Evolutionary conservation across 2,329 filamentous ascomycete genomes (phyloP).

Genomic region (Trichoderma guizhouense): DNA sequence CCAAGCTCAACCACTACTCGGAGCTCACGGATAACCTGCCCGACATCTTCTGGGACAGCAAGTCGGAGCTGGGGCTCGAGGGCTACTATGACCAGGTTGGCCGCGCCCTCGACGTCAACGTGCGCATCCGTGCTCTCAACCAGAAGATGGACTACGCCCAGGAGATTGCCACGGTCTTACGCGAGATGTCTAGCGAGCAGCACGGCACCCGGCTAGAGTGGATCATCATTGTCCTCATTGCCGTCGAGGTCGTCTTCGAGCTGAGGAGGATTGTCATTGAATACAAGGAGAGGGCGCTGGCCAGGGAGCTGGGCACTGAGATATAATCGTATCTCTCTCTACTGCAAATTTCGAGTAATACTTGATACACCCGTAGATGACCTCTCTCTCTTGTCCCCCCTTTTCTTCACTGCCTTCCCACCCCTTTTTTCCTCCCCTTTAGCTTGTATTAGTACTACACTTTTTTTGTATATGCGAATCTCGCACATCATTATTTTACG

Average conservation of each 20-base stretch:
- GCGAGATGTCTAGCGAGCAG: constrained; percentile 86
- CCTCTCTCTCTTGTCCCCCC: neutral
- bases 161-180: constrained; percentile 84
- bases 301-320: constrained; percentile 17
- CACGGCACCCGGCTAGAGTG: constrained; percentile 85
- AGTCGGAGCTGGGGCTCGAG: constrained; percentile 84
- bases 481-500: neutral
- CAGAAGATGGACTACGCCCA: constrained; percentile 98
- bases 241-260: constrained; percentile 88
- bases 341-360: neutral
- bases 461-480: neutral
- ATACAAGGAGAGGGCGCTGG: constrained; percentile 39
- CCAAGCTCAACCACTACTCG: constrained; percentile 93
- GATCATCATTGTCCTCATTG: constrained; percentile 93
- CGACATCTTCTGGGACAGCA: constrained; percentile 94
- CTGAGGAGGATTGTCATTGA: constrained; percentile 70
- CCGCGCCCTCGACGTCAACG: constrained; percentile 82
- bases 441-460: neutral
- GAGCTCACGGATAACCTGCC: constrained; percentile 93
- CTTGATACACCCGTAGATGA: neutral
- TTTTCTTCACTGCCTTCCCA: neutral
- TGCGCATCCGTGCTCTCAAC: constrained; percentile 86
- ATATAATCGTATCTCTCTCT: neutral
- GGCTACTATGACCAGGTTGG: constrained; percentile 95
- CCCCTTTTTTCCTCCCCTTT: neutral